Conservation (phyloP, 2,329 filamentous ascomycete genomes). For the Cladosporium sp. region DNA sequence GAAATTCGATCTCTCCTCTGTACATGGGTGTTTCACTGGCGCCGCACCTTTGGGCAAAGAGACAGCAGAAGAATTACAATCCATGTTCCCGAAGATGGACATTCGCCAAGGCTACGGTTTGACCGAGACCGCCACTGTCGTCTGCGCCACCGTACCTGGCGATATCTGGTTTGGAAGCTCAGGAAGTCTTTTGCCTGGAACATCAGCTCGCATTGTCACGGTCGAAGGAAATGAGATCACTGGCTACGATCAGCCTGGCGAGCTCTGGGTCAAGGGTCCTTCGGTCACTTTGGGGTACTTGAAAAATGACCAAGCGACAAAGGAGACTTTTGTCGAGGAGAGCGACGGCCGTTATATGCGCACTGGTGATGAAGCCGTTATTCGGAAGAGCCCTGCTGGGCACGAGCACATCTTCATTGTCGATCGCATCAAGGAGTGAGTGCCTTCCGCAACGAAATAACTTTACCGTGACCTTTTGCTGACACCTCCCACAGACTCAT, state of each 20-base stretch:
- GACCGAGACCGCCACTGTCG: constrained; percentile 75
- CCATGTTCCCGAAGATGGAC: constrained; percentile 63
- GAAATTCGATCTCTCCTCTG: constrained; percentile 71
- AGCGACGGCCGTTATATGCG: constrained; percentile 64
- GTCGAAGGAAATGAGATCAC: constrained; percentile 70
- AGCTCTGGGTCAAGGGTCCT: constrained; percentile 76
- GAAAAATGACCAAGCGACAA: constrained; percentile 79
- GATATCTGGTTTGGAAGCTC: constrained; percentile 73
- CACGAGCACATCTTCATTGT: constrained; percentile 82
- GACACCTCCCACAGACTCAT: constrained; percentile 29
- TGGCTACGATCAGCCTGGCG: constrained; percentile 71
- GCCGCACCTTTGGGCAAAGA: constrained; percentile 77
- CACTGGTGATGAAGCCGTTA: constrained; percentile 80
- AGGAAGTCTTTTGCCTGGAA: constrained; percentile 67
- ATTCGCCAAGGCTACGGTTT: constrained; percentile 68
- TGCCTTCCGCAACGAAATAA: not conserved
- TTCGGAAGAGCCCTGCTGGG: constrained; percentile 63
- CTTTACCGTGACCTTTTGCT: not conserved
- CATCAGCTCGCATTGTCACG: constrained; percentile 66
- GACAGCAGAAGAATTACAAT: constrained; percentile 64
- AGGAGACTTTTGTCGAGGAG: constrained; percentile 66
- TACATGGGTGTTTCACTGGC: constrained; percentile 67
- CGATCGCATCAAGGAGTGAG: constrained; percentile 71
- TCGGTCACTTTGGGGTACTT: constrained; percentile 80
- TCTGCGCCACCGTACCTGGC: constrained; percentile 58